Conservation (phyloP, 805 yeast genomes). For the Vanderwaltozyma yarrowii region DNA sequence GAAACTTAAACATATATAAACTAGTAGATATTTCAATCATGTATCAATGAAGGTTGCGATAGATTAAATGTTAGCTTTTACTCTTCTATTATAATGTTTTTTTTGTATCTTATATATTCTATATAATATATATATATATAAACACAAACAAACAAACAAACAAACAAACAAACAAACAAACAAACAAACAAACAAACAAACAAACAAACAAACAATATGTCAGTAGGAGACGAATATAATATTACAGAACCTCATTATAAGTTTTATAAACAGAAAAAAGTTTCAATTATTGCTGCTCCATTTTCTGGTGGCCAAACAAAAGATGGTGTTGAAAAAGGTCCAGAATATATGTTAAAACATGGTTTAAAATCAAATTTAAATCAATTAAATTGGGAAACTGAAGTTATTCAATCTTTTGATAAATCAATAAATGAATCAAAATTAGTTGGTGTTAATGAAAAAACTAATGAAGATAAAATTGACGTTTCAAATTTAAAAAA, state of each 20-base stretch:
- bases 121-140: too few species aligned
- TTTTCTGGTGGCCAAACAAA: slow-evolving; percentile 95
- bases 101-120: too few species aligned
- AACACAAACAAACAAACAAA: too few species aligned
- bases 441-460: neutral
- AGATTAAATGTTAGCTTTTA: too few species aligned
- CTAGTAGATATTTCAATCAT: too few species aligned
- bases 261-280: slow-evolving; percentile 35
- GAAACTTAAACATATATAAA: too few species aligned
- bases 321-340: slow-evolving; percentile 90
- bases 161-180: too few species aligned
- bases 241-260: slow-evolving; percentile 31
- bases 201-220: too few species aligned
- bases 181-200: too few species aligned
- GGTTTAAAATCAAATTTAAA: slow-evolving; percentile 59
- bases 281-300: slow-evolving; percentile 78
- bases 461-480: neutral
- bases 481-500: slow-evolving; percentile 24
- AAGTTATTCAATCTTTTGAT: slow-evolving; percentile 45
- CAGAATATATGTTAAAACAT: slow-evolving; percentile 62
- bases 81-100: too few species aligned
- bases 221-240: neutral
- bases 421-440: neutral
- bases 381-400: slow-evolving; percentile 62
- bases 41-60: too few species aligned